Base-by-base conservation (phyloP, 2,329 filamentous ascomycete genomes). In the Ilyonectria sp. region DNA sequence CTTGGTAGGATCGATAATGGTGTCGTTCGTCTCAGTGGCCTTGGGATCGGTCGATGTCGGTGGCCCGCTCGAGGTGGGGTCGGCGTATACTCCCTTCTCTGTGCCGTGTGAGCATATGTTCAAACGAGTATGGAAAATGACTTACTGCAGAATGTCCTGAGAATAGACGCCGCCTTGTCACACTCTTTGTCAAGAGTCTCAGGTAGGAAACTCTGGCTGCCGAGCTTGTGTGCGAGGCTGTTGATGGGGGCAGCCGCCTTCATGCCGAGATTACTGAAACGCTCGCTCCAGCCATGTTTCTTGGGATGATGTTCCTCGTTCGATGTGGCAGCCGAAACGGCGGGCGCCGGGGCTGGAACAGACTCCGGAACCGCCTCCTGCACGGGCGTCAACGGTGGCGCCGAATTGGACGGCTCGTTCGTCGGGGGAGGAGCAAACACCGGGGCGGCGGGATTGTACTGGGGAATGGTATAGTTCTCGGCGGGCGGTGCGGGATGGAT, bases 111-210 rank as follows among this genome's bases (percentile, higher is more conserved):
- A 72, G 71, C 43, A 19, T 9, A 19, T 21, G n/a, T 46, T 1
- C 2, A 17, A 35, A 10, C n/a, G 3, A 1, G 3, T 23, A 1
- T n/a, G 43, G 17, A n/a, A 4, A 10, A 0, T 11, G 2, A 80
- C 90, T 76, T 85, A 93, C 91, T 96, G 86, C 94, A 97, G 81
- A 98, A 98, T 70, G 91, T 93, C 77, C 89, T 89, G 29, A 97
- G 80, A 54, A 97, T 97, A 13, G 93, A 86, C 37, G 94, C 94
- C 1, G 94, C 94, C 84, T 97, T 97, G 81, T 97, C 94, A 74
- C 92, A 93, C 83, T 97, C 95, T 80, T 94, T 94, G 78, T 97
- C 94, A 71, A 97, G 85, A 1, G 92, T 91, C 61, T 92, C 93
- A 1, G 94, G 94, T 88, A 95, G 92, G 81, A 97, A 97, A 23